Evolutionary conservation across 2,329 filamentous ascomycete species (phyloP), one percentile per base, ranked within the genome.

Genomic region (Alternaria angustiovoidea): DNA sequence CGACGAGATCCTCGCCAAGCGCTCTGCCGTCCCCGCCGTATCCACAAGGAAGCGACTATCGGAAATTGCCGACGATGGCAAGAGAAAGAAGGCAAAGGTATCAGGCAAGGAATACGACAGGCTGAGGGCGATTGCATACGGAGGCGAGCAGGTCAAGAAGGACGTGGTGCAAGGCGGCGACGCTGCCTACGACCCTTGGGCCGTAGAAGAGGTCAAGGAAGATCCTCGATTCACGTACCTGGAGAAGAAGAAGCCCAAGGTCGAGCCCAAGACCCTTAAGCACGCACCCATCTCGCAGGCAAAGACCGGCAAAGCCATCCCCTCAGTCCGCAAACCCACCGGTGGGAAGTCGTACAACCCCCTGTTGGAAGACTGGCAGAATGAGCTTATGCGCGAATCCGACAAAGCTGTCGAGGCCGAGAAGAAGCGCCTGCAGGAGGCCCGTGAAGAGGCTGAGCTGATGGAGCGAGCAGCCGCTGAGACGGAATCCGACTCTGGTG

Each of bases 291-390:
- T 96, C 54, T 93, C 94, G 4, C 85, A 98, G 30, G 86, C 91
- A n/a, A 91, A 90, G 43, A 92, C 85, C 73, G 94, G 93, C 38
- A 96, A 94, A 77, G 79, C 86, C 0, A 83, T 96, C 8, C 91
- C 92, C 1, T 89, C 93, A 3, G 91, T 99, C 0, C 84, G 86
- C 62, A 91, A 89, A 72, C 95, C 95, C 1, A 86, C 88, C 7
- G 92, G 90, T 16, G 93, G 92, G 60, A 92, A 90, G 78, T 96
- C 92, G 70, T 99, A 99, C 82, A 99, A 99, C 77, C 95, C 95
- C 0, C 83, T 87, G 6, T 96, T 96, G 69, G 86, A 88, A 64
- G 93, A 97, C 64, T 99, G 96, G 85, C 90, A 94, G 70, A 85
- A 87, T 8, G 87, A 94, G 16, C 82, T 97, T 44, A 85, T 86